Percentiles rank a stretch among this genome's conserved stretches.
These are phyloP conservation scores for Aspergillus novofumigatus DNA, from an alignment of 2,329 filamentous ascomycete genomes.

Conservation along the genomic window DNA sequence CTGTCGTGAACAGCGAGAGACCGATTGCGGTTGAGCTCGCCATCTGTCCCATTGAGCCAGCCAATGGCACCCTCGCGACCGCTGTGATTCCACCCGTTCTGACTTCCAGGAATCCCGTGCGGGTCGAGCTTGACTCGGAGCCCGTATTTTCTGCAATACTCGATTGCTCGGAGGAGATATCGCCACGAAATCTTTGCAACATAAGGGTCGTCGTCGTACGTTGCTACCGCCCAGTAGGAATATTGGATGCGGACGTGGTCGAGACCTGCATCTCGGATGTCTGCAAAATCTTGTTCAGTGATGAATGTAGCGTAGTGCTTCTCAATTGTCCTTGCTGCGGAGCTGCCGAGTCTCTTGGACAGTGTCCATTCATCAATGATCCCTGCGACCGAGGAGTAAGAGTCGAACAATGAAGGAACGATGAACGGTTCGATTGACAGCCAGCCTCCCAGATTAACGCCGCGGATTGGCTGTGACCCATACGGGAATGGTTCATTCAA, in stretches of 20 bases:
- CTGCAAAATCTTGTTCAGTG: slow-evolving; percentile 74
- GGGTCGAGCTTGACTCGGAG: slow-evolving; percentile 89
- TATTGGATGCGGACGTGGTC: slow-evolving; percentile 97
- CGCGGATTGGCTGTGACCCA: slow-evolving; percentile 71
- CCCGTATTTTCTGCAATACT: slow-evolving; percentile 89
- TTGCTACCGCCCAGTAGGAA: slow-evolving; percentile 89
- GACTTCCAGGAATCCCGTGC: slow-evolving; percentile 85
- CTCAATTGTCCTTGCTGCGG: slow-evolving; percentile 68
- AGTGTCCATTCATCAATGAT: slow-evolving; percentile 90
- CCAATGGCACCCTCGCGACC: slow-evolving; percentile 74
- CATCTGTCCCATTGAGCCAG: slow-evolving; percentile 90
- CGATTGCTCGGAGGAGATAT: slow-evolving; percentile 86
- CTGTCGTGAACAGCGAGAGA: slow-evolving; percentile 83
- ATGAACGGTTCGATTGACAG: slow-evolving; percentile 92
- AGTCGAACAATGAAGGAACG: slow-evolving; percentile 81
- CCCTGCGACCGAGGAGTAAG: slow-evolving; percentile 55
- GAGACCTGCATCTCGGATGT: slow-evolving; percentile 81
- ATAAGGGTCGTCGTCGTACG: slow-evolving; percentile 83
- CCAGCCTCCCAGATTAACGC: slow-evolving; percentile 93
- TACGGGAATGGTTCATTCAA: slow-evolving; percentile 78
- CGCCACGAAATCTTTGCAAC: slow-evolving; percentile 84
- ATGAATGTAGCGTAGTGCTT: slow-evolving; percentile 89
- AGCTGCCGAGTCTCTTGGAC: slow-evolving; percentile 63
- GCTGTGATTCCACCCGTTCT: slow-evolving; percentile 98
- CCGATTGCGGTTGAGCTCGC: slow-evolving; percentile 70